Conservation (phyloP, 2,329 filamentous ascomycete genomes). For the Microdochium nivale region DNA sequence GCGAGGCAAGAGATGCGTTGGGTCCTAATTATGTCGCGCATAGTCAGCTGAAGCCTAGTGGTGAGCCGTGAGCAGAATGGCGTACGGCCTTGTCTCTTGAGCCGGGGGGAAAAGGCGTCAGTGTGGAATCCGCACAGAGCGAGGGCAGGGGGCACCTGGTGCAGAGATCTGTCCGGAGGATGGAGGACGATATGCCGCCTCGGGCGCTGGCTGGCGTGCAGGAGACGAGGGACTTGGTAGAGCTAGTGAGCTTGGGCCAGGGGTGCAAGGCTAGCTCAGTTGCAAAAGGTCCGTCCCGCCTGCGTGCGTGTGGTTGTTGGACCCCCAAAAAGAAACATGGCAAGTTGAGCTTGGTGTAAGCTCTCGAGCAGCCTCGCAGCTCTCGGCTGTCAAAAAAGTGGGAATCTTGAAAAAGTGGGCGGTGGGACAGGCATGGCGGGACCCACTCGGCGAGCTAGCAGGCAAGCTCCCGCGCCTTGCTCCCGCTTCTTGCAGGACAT, state of each 20-base stretch:
- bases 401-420: not conserved
- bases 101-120: not conserved
- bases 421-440: not conserved
- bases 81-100: not conserved
- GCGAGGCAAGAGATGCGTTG: too few relatives aligned
- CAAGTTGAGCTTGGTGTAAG: too few relatives aligned
- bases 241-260: not conserved
- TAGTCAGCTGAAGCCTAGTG: too few relatives aligned
- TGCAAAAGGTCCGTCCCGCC: not conserved
- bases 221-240: not conserved
- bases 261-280: not conserved
- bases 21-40: too few relatives aligned
- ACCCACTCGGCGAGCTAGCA: not conserved
- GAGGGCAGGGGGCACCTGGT: too few relatives aligned
- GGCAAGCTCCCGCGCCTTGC: not conserved
- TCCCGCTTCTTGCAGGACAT: slow-evolving; percentile 1
- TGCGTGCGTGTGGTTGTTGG: not conserved
- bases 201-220: not conserved
- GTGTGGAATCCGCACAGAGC: not conserved
- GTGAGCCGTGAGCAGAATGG: too few relatives aligned
- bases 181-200: not conserved
- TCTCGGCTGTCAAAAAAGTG: not conserved
- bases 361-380: too few relatives aligned
- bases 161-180: not conserved
- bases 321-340: not conserved